Percentiles rank a stretch among this genome's conserved stretches.
Evolutionary conservation across 768 basidiomycete genomes (phyloP).

Genomic region (Mycena galopus): DNA sequence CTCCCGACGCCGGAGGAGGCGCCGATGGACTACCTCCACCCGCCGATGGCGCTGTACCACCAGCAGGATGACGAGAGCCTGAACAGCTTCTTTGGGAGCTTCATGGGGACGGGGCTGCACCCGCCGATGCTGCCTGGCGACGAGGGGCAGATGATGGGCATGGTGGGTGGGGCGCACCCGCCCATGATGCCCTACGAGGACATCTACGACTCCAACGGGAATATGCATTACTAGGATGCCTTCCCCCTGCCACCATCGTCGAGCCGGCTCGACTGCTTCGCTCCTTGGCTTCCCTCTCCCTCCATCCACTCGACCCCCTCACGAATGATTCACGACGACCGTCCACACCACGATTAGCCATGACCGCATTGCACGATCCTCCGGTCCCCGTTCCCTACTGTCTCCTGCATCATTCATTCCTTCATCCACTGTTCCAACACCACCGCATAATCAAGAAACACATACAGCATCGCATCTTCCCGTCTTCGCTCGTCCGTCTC

Average conservation of each 20-base stretch:
- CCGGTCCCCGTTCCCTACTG: neutral
- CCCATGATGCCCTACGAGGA: constrained; percentile 39
- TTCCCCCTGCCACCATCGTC: neutral
- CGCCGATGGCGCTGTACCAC: constrained; percentile 57
- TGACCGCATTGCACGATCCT: constrained; percentile 27
- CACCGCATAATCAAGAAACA: neutral
- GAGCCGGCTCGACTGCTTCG: constrained; percentile 23
- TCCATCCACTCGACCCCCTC: neutral
- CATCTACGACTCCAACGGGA: constrained; percentile 29
- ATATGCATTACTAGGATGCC: constrained; percentile 30
- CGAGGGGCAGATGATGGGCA: constrained; percentile 45
- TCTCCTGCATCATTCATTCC: constrained; percentile 20
- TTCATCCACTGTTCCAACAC: constrained; percentile 25
- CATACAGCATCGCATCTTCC: constrained; percentile 23
- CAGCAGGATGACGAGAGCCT: constrained; percentile 74
- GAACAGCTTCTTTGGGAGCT: constrained; percentile 53
- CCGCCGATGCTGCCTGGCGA: constrained; percentile 66
- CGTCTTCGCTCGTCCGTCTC: constrained; percentile 14
- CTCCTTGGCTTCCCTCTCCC: neutral
- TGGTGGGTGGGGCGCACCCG: constrained; percentile 16
- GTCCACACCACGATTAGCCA: constrained; percentile 24
- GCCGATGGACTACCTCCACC: constrained; percentile 81
- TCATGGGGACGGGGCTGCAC: constrained; percentile 52
- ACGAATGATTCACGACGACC: constrained; percentile 25
- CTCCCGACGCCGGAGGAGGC: constrained; percentile 69